Base-by-base conservation (phyloP, 768 basidiomycete genomes). In the Mycena galopus region DNA sequence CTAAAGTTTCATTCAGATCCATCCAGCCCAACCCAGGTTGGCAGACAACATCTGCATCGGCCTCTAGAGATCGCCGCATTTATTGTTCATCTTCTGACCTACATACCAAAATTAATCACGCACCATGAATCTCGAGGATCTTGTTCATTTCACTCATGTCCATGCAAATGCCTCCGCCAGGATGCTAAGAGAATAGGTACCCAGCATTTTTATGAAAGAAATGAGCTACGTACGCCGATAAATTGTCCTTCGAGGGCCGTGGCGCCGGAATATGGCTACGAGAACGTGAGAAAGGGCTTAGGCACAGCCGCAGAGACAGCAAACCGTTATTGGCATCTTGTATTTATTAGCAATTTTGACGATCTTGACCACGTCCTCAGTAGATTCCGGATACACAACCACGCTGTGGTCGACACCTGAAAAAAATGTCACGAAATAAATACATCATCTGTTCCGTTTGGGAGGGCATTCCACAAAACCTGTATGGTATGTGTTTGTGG, bases 211-310 rank as follows among this genome's bases (percentile, higher is more conserved):
- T 32, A 51, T 37, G 44, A 5, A 29, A 51, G 21, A 66, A 10
- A 27, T 21, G 9, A 30, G 1, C 17, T 9, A 81, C 89, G 68
- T 74, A 94, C 93, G 37, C 89, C 90, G 44, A 88, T 84, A 73
- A 88, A 92, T 72, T 95, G 92, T 0, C 95, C 95, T 78, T 96
- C 96, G 21, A 97, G 80, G 76, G 88, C 90, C 0, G 96, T 98
- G 2, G 92, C 96, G 9, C 94, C 96, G 0, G 92, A 91, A 80
- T 92, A 96, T 2, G 95, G 89, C 73, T 73, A 30, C 27, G 25
- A 44, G 5, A 12, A 39, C 3, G 27, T 50, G 17, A 57, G 60
- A 25, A 32, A 14, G 11, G 30, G 10, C 11, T 37, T 1, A 14
- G 14, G 12, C 11, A 2, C 51, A 27, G 65, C 14, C 27, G 1